phyloP scores from a whole-genome alignment of 306 rosid species.

The Herpetospermum pedunculosum region DNA sequence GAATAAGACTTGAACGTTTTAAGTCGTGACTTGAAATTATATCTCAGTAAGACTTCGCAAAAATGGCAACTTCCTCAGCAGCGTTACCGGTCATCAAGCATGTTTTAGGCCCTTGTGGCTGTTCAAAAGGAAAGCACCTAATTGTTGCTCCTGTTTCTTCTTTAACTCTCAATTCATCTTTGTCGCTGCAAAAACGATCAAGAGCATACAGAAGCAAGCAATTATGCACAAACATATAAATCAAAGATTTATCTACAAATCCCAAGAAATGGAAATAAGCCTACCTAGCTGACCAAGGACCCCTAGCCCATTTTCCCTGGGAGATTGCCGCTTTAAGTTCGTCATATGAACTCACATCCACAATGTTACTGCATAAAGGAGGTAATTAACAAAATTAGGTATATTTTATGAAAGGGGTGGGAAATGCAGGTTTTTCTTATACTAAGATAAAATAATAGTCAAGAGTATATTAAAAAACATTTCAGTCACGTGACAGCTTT shows the following conservation, averaged over 20 bases:
- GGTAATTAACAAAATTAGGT: background rate
- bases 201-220: background rate
- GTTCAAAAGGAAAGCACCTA: slow-evolving; percentile 89
- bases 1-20: background rate
- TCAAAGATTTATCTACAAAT: background rate
- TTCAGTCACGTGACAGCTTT: background rate
- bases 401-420: background rate
- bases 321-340: slow-evolving; percentile 85
- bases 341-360: slow-evolving; percentile 74
- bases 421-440: slow-evolving; percentile 2
- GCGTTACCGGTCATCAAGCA: slow-evolving; percentile 57
- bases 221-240: background rate
- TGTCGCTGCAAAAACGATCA: slow-evolving; percentile 38
- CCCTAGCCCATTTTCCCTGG: slow-evolving; percentile 94
- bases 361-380: slow-evolving; percentile 50
- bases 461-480: background rate
- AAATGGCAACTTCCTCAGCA: slow-evolving; percentile 85
- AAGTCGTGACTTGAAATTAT: background rate
- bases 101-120: slow-evolving; percentile 50
- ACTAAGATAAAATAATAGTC: background rate
- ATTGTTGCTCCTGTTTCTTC: slow-evolving; percentile 98
- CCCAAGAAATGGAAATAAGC: background rate
- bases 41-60: slow-evolving; percentile 70
- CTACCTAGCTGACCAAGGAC: slow-evolving; percentile 96
- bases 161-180: slow-evolving; percentile 71